phyloP scores from a whole-genome alignment of 352 stramenopile genomes.

The Pythium aphanidermatum region DNA sequence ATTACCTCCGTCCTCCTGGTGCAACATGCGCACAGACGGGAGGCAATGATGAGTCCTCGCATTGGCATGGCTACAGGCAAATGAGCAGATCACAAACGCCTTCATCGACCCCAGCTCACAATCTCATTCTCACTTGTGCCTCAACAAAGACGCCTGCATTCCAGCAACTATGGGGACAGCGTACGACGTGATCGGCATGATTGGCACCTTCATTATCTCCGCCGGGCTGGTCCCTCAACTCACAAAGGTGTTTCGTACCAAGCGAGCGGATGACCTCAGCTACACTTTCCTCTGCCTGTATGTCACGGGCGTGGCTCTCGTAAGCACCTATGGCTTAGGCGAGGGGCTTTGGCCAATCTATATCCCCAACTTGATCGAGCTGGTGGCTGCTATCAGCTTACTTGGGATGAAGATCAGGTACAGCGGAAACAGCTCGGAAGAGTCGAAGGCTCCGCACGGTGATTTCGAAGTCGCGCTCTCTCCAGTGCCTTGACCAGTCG shows the following conservation, averaged over 20 bases:
- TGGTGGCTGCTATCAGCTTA: conserved; percentile 27
- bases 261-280: conserved; percentile 42
- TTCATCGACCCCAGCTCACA: no score
- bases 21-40: no score
- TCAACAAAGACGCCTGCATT: no score
- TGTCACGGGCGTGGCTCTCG: conserved; percentile 27
- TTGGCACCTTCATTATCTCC: conserved; percentile 53
- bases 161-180: neutral
- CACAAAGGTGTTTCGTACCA: conserved; percentile 45
- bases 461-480: no score
- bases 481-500: no score
- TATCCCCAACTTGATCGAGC: conserved; percentile 35
- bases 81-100: no score
- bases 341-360: conserved; percentile 48
- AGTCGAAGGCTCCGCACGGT: no score
- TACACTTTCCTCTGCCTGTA: conserved; percentile 37
- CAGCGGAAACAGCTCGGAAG: no score
- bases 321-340: conserved; percentile 39
- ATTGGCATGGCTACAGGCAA: no score
- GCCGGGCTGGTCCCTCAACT: conserved; percentile 47
- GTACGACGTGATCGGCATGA: conserved; percentile 44
- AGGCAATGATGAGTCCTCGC: no score
- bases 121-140: no score
- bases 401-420: conserved; percentile 39
- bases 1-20: no score